Base-by-base conservation (phyloP, 495 filamentous ascomycete species). In the Aspergillus saccharolyticus region DNA sequence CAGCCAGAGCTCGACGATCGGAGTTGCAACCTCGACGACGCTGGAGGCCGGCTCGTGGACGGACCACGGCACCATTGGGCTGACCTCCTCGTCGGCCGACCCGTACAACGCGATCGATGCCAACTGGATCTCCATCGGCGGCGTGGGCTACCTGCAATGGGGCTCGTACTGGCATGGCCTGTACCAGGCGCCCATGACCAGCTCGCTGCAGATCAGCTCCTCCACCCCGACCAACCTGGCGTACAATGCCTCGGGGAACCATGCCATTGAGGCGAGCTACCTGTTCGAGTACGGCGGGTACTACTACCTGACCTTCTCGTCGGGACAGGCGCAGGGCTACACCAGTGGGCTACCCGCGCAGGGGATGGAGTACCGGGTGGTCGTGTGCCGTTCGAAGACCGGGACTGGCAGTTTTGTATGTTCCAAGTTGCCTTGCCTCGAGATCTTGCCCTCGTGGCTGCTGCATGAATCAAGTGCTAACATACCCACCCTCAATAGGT, bases 71-170 rank as follows among this genome's bases (percentile, higher is more conserved):
- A 53, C 65, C 14, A 78, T 80, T 1, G 85, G 84, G 2, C 67
- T 88, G 45, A 51, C 65, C 3, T 83, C 80, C 9, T 68, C 70
- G 28, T 39, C 72, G 1, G 67, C 65, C 51, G 75, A 69, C 52
- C 54, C 69, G 2, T 89, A 85, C 74, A 90, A 90, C 64, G 81
- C 85, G 39, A 91, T 91, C 58, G 88, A 91, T 63, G 70, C 78
- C 3, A 87, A 87, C 68, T 74, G 87, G 39, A 70, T 88, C 62
- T 72, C 62, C 15, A 67, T 73, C 14, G 71, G 66, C 30, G 74
- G 72, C 51, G 66, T 66, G 6, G 75, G 80, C 49, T 80, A 80
- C 57, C 74, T 91, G 42, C 83, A 77, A 54, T 91, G 85, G 44
- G 88, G 88, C 17, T 82, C 78, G 22, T 91, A 86, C 75, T 91